Percentiles rank a stretch among this genome's conserved stretches.
phyloP scores from a whole-genome alignment of 306 rosid species.

The Spatholobus suberectus region DNA sequence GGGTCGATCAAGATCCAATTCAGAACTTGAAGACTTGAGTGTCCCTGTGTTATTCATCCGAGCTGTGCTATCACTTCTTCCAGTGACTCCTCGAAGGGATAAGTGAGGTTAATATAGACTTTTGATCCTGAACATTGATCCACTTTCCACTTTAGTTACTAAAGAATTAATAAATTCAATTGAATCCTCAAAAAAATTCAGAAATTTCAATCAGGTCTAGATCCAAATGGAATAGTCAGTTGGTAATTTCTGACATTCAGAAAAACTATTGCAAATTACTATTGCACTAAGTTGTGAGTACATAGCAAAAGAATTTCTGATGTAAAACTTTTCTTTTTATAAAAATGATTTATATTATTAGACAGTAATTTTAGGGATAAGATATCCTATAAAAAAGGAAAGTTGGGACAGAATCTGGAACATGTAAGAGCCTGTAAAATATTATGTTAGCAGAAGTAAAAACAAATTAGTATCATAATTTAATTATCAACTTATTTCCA shows the following conservation, averaged over 20 bases:
- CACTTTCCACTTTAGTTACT: conserved; percentile 19
- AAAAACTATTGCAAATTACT: not conserved
- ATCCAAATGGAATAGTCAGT: conserved; percentile 1
- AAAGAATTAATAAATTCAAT: not conserved
- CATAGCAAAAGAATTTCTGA: not conserved
- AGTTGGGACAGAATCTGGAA: not conserved
- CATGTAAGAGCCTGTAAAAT: not conserved
- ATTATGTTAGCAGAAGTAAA: not conserved
- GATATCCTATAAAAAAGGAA: not conserved
- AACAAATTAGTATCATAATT: not conserved
- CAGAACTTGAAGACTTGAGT: conserved; percentile 74
- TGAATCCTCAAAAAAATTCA: not conserved
- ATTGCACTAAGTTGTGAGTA: not conserved
- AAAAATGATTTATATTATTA: not conserved
- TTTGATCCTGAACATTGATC: conserved; percentile 32
- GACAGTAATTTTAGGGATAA: not conserved
- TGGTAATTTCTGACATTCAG: not conserved
- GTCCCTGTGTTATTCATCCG: conserved; percentile 50
- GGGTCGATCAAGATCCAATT: conserved; percentile 91
- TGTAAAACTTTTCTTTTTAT: not conserved
- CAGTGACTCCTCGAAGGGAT: conserved; percentile 24
- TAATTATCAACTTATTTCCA: not conserved
- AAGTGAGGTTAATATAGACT: not conserved
- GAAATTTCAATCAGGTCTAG: conserved; percentile 16
- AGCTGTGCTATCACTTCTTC: conserved; percentile 22